phyloP scores from a whole-genome alignment of 352 stramenopile species.

The Globisporangium splendens region DNA sequence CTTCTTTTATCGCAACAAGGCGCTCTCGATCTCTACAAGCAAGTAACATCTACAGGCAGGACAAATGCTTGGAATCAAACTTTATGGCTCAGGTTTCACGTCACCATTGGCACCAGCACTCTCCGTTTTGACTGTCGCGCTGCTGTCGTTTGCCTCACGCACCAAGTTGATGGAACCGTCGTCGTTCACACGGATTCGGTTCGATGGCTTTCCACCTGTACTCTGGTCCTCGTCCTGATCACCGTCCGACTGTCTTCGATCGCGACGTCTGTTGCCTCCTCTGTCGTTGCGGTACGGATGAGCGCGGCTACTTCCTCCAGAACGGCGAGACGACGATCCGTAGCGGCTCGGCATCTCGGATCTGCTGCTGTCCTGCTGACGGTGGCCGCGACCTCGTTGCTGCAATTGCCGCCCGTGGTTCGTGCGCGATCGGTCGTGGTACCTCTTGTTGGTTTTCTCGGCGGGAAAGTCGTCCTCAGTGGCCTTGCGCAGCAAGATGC shows the following conservation, averaged over 20 bases:
- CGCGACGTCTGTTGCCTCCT: conserved; percentile 15
- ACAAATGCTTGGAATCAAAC: no score
- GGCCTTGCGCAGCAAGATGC: conserved; percentile 62
- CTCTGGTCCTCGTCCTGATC: conserved; percentile 9
- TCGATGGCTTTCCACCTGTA: conserved; percentile 39
- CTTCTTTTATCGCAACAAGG: no score
- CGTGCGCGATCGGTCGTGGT: conserved; percentile 47
- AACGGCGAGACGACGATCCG: conserved; percentile 9
- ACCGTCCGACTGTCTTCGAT: conserved; percentile 3
- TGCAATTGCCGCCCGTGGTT: conserved; percentile 4
- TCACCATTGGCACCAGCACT: neutral
- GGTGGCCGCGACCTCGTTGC: conserved; percentile 22
- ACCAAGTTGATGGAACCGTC: conserved; percentile 67
- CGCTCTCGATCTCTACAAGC: no score
- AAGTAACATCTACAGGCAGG: no score
- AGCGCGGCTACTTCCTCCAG: conserved; percentile 17
- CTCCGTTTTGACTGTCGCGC: neutral
- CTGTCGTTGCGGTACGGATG: conserved; percentile 41
- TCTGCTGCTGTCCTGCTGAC: conserved; percentile 15
- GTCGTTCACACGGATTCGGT: conserved; percentile 52
- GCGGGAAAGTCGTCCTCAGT: conserved; percentile 77
- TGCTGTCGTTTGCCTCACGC: conserved; percentile 11
- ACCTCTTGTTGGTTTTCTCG: conserved; percentile 72
- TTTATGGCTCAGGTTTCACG: neutral
- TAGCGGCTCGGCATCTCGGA: conserved; percentile 30